Base-by-base conservation (phyloP, 2,329 filamentous ascomycete genomes). In the Botrytis tulipae region DNA sequence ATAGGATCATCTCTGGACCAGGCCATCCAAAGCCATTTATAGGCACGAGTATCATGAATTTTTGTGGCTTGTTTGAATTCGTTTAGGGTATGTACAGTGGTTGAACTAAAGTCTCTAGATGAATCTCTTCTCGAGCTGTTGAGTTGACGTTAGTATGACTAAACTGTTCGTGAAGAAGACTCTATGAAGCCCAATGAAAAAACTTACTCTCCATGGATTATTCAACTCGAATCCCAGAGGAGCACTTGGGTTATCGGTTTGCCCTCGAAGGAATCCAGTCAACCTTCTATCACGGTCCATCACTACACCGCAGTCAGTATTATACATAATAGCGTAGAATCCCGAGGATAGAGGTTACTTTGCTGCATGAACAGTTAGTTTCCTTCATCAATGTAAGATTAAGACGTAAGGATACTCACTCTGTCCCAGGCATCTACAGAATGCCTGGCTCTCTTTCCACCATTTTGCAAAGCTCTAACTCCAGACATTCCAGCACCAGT, bases 201-300 rank as follows among this genome's bases (percentile, higher is more conserved):
- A 63, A 79, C 81, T 46, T 80, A 84, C 83, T 77, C 80, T 83
- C 83, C 83, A 84, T 71, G 81, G 81, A 73, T 83, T 84, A 78
- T 81, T 84, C 74, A 83, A 74, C 75, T 83, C 82, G 75, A 83
- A 84, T 70, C 82, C 83, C 29, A 76, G 61, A 18, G 83, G 83
- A 66, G 83, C 82, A 29, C 75, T 75, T 62, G 81, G 76, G 61
- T 79, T 79, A 73, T 83, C 82, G 48, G 80, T 81, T 76, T 84
- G 83, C 67, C 83, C 83, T 76, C 83, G 80, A 74, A 82, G 75
- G 48, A 70, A 80, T 71, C 83, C 82, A 22, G 83, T 84, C 76
- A 84, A 79, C 74, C 83, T 82, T 69, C 81, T 76, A 73, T 84
- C 83, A 60, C 83, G 81, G 73, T 83, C 82, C 82, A 84, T 83